Percentiles rank a stretch among this genome's conserved stretches.
These are phyloP conservation scores for Pseudogymnoascus sp. DNA, from an alignment of 2,329 filamentous ascomycete species.

Conservation along the genomic window DNA sequence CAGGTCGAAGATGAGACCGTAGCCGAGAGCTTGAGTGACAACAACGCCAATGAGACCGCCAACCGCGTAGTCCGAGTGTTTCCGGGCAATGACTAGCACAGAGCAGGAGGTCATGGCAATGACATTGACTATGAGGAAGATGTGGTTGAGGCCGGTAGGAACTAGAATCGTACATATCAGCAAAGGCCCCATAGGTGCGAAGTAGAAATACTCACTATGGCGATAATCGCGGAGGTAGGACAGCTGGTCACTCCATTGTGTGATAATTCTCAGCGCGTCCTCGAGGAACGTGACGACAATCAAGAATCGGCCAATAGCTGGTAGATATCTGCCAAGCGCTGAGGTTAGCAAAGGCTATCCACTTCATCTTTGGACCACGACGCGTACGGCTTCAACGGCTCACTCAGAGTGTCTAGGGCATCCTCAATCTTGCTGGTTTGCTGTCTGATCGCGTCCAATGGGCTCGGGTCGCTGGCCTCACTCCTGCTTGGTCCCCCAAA, in stretches of 20 bases:
- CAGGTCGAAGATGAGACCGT: conserved; percentile 95
- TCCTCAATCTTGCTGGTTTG: conserved; percentile 99
- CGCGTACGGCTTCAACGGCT: conserved; percentile 90
- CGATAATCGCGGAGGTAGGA: conserved; percentile 88
- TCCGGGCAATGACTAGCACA: conserved; percentile 79
- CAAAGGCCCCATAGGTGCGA: not conserved
- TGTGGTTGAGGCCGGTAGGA: conserved; percentile 77
- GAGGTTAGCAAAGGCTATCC: conserved; percentile 17
- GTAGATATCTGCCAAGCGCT: conserved; percentile 62
- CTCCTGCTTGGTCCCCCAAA: conserved; percentile 31
- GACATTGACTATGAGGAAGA: conserved; percentile 89
- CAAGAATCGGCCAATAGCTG: conserved; percentile 90
- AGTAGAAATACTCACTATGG: conserved; percentile 60
- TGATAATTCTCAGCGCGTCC: conserved; percentile 90
- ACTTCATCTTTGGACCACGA: conserved; percentile 11
- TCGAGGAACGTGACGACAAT: conserved; percentile 98
- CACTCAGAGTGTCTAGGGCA: conserved; percentile 74
- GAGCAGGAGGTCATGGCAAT: conserved; percentile 81
- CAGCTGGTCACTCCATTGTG: conserved; percentile 95
- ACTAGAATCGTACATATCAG: conserved; percentile 47
- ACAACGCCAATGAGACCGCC: conserved; percentile 85
- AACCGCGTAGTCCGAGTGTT: conserved; percentile 89
- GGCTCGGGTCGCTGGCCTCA: conserved; percentile 30
- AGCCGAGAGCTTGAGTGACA: conserved; percentile 86
- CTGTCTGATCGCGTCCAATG: conserved; percentile 78